Percentiles rank a stretch among this genome's conserved stretches.
phyloP scores from a whole-genome alignment of 441 rosid species.

The Corymbia citriodora region DNA sequence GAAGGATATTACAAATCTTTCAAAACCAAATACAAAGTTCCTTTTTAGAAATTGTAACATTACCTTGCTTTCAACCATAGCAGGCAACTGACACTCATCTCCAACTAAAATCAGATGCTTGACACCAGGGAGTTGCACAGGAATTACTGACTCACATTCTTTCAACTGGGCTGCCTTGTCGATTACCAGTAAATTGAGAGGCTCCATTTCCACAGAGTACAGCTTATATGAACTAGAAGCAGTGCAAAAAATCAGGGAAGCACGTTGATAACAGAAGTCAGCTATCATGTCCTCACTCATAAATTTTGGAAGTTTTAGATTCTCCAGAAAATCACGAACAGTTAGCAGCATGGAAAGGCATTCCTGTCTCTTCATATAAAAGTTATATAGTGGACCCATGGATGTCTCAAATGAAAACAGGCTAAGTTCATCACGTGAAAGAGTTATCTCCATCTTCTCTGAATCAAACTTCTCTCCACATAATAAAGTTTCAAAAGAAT shows the following conservation, averaged over 20 bases:
- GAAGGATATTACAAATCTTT: no score
- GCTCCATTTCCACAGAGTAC: constrained; percentile 4
- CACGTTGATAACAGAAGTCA: constrained; percentile 17
- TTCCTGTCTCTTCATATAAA: constrained; percentile 5
- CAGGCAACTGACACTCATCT: constrained; percentile 35
- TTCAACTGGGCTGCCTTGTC: constrained; percentile 47
- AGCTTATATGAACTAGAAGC: constrained; percentile 30
- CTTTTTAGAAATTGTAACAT: neutral
- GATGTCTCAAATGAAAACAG: neutral
- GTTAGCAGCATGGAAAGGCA: constrained; percentile 15
- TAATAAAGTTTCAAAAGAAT: constrained; percentile 13
- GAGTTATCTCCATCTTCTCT: constrained; percentile 10
- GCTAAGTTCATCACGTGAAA: constrained; percentile 2
- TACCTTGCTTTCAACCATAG: constrained; percentile 35
- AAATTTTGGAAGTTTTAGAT: constrained; percentile 13
- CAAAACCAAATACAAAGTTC: no score
- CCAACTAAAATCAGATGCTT: constrained; percentile 32
- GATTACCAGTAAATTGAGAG: constrained; percentile 30
- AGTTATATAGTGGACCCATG: neutral
- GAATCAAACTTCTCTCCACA: constrained; percentile 7
- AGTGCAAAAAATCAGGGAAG: constrained; percentile 29
- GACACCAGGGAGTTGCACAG: constrained; percentile 28
- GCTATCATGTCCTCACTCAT: neutral
- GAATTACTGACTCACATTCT: constrained; percentile 39
- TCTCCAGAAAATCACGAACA: neutral